phyloP scores from a whole-genome alignment of 768 basidiomycete genomes.

The Tulasnella sp. region DNA sequence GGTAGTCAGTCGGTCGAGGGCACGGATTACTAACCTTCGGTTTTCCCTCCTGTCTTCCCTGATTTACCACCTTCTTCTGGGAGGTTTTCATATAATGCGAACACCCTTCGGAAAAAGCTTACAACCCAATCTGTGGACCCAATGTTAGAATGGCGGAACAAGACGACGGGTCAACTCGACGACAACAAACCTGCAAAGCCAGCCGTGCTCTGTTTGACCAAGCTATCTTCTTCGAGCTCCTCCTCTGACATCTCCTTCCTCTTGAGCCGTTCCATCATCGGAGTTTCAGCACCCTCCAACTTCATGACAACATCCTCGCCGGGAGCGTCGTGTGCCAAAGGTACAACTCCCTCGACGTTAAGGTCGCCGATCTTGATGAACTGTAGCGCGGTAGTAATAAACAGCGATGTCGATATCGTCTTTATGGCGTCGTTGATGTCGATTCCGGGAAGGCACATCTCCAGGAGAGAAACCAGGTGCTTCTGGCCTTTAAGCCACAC shows the following conservation, averaged over 20 bases:
- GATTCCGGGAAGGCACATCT: conserved; percentile 86
- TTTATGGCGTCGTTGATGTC: conserved; percentile 47
- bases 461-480: conserved; percentile 80
- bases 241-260: conserved; percentile 32
- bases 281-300: conserved; percentile 39
- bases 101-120: conserved; percentile 68
- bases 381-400: conserved; percentile 68
- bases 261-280: conserved; percentile 5
- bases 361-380: conserved; percentile 75
- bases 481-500: conserved; percentile 85
- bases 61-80: conserved; percentile 88
- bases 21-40: conserved; percentile 24
- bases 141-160: not conserved
- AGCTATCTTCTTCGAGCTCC: conserved; percentile 59
- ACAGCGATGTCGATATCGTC: conserved; percentile 58
- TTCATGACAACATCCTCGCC: conserved; percentile 45
- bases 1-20: not conserved
- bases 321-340: conserved; percentile 53
- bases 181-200: conserved; percentile 60
- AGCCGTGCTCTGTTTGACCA: conserved; percentile 73
- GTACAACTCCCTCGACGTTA: conserved; percentile 50
- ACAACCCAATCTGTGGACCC: conserved; percentile 65
- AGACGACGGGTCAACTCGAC: not conserved
- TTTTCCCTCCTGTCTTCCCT: conserved; percentile 77
- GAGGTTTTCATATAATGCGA: conserved; percentile 83